These are phyloP conservation scores for Fonsecaea multimorphosa DNA, from an alignment of 2,329 filamentous ascomycete genomes.

Conservation along the genomic window DNA sequence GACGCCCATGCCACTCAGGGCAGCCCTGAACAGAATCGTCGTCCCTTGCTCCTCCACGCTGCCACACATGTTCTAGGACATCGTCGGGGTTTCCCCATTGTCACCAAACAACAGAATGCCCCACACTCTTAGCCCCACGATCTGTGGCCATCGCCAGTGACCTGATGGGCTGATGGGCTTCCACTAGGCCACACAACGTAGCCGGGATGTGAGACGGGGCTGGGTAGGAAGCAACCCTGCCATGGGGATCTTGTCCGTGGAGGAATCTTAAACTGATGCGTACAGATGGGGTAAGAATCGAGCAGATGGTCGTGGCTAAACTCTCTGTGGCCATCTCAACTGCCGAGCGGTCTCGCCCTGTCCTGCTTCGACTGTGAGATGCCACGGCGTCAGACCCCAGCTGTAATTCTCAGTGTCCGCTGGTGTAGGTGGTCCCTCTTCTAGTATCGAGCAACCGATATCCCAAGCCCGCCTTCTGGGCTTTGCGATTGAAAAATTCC, in stretches of 20 bases:
- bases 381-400: neutral
- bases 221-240: neutral
- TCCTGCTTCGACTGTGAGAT: neutral
- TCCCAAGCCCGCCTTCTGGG: neutral
- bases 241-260: conserved; percentile 13
- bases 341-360: conserved; percentile 22
- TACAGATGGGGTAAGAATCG: conserved; percentile 17
- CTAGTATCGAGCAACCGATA: neutral
- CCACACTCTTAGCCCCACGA: conserved; percentile 30
- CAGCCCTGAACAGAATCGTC: conserved; percentile 21
- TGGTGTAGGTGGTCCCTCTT: neutral
- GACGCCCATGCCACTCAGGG: conserved; percentile 14
- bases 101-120: conserved; percentile 24
- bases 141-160: conserved; percentile 13
- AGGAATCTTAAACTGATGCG: conserved; percentile 8
- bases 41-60: conserved; percentile 22
- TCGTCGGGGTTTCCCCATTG: conserved; percentile 22
- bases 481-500: neutral
- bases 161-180: conserved; percentile 12
- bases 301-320: conserved; percentile 9
- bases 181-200: conserved; percentile 8
- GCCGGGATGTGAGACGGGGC: conserved; percentile 12
- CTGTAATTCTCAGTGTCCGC: neutral
- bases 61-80: conserved; percentile 14
- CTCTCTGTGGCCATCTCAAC: conserved; percentile 14